These are phyloP conservation scores for Fraxinus cuspidata DNA, from an alignment of 257 asterid genomes.

Conservation along the genomic window DNA sequence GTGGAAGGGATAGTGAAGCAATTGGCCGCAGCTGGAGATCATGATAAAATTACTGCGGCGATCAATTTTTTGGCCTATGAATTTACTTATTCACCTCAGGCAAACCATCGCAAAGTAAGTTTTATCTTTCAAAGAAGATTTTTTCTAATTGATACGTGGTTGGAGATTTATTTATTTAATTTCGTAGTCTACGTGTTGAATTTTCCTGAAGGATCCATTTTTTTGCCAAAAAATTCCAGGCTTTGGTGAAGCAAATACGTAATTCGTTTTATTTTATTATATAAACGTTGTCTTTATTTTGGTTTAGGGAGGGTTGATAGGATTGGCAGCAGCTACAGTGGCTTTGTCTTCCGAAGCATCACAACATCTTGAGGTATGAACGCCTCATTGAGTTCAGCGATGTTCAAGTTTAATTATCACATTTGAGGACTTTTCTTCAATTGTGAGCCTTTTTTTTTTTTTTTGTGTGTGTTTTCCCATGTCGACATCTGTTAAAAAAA, in stretches of 20 bases:
- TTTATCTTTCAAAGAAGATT: neutral
- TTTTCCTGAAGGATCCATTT: neutral
- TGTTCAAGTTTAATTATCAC: neutral
- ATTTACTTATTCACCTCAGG: constrained; percentile 84
- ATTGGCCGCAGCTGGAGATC: constrained; percentile 68
- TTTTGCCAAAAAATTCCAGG: neutral
- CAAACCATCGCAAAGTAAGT: constrained; percentile 86
- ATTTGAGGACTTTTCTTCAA: neutral
- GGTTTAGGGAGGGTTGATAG: constrained; percentile 93
- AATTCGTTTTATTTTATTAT: neutral
- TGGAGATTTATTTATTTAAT: constrained; percentile 1
- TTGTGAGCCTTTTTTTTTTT: neutral
- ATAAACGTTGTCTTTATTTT: neutral
- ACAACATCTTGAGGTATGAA: constrained; percentile 87
- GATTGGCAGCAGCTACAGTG: constrained; percentile 96
- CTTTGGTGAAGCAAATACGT: constrained; percentile 5
- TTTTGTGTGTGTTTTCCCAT: neutral
- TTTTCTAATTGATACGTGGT: neutral
- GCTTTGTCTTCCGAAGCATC: constrained; percentile 92
- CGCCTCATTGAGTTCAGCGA: neutral
- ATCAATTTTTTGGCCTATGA: constrained; percentile 79
- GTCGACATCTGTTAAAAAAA: neutral
- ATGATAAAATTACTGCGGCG: constrained; percentile 75
- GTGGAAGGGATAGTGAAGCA: constrained; percentile 97
- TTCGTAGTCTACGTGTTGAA: constrained; percentile 7